Base-by-base conservation (phyloP, 176 grass and related monocot species). In the Rhynchospora pubera region DNA sequence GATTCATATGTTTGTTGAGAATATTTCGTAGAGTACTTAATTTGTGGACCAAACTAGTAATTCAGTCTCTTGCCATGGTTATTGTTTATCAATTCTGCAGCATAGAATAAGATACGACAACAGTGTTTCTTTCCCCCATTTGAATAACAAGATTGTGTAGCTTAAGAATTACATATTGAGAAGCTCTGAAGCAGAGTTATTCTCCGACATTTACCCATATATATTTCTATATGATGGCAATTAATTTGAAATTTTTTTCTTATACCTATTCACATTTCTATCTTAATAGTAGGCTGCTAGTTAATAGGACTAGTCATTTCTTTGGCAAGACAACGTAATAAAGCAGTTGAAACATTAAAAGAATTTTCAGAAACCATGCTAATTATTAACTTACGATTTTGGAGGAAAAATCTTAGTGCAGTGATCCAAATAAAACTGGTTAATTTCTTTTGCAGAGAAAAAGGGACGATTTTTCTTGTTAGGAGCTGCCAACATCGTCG, bases 401-500 rank as follows among this genome's bases (percentile, higher is more conserved):
- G 81, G 84, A 21, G 81, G 81, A 11, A 91, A 89, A 34, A 91
- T 91, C 1, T 44, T 18, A 9, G 81, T 59, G 5, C 87, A 84
- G 14, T 91, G 81, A 0, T 91, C 84, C 10, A 78, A 26, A 63
- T 91, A 91, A 44, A 91, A 91, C 45, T 84, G 7, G 77, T 64
- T 82, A 73, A 89, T 82, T 5, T 82, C 84, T 32, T 82, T 65
- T 7, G 90, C 87, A 5, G 80, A 13, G 26, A 84, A 87, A 58
- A 92, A 81, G 10, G 90, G 90, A 3, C 90, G 87, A 13, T 79
- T 85, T 39, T 92, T 43, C 61, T 79, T 51, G 70, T 78, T 42
- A 7, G 90, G 90, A 5, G 87, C 26, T 3, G 90, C 46, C 62
- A 92, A 18, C 90, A 92, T 92, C 24, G 82, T 59, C 19, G 90